Evolutionary conservation across 225 moss, liverwort and hornwort genomes (phyloP), one percentile per base, ranked within the genome.

Genomic region (Pseudisothecium myosuroides): DNA sequence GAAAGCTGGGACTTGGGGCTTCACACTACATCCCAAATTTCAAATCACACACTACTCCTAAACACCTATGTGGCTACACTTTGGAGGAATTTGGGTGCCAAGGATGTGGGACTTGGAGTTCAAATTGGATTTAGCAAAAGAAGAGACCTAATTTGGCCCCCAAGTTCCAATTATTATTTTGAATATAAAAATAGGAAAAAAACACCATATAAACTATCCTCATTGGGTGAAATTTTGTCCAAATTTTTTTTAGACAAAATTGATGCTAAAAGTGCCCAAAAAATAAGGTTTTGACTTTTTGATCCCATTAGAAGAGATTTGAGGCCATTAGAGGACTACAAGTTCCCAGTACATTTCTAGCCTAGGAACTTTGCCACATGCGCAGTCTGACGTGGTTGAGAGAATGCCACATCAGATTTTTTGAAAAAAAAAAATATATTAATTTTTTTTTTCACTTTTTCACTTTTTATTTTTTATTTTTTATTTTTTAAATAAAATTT

Each of bases 21-120:
- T 63, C 8, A 31, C 28, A 61, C 27, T 28, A 62, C 2, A 14
- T 62, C 4, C 13, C 6, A n/a, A 39, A 13, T 39, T 4, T 39
- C 2, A 69, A 39, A 39, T 39, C 39, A 8, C 7, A 69, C 2
- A 14, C 39, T 6, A n/a, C 4, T 68, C 2, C 7, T 1, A n/a
- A n/a, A 23, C 0, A 1, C 13, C 13, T n/a, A 22, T 4, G 2
- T n/a, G 1, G 22, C 1, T n/a, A 0, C 12, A 68, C 7, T n/a
- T 68, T 68, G 0, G 0, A 0, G 1, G 4, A 37, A 7, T 37
- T 67, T 11, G 2, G 4, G 68, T 12, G 23, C 23, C 19, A n/a
- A n/a, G 5, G 2, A 68, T 7, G 23, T 37, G 7, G 20, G 12
- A 68, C 4, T n/a, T 23, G 23, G 7, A 12, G 23, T 21, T 7